Percentiles rank a stretch among this genome's conserved stretches.
phyloP scores from a whole-genome alignment of 2,329 filamentous ascomycete species.

The Huntiella decipiens region DNA sequence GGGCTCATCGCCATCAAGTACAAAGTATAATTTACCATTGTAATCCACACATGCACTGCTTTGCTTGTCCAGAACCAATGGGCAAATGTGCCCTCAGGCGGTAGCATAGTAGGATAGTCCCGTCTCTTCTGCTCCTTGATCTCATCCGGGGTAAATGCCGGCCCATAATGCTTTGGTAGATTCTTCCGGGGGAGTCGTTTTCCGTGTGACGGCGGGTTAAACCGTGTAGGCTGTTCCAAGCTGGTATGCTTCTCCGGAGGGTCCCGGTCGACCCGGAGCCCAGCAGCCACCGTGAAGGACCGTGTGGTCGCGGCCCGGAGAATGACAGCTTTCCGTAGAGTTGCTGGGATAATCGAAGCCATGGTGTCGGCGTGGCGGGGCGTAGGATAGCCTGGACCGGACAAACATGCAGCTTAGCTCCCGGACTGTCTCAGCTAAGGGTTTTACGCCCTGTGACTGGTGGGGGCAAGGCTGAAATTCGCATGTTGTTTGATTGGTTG shows the following conservation, averaged over 20 bases:
- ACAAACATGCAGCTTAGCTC: no score
- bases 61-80: conserved; percentile 70
- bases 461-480: no score
- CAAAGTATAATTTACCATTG: conserved; percentile 41
- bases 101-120: conserved; percentile 78
- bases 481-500: no score
- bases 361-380: no score
- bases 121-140: conserved; percentile 43
- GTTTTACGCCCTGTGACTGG: no score
- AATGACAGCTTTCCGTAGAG: neutral
- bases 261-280: no score
- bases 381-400: no score
- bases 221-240: conserved; percentile 73
- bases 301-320: neutral
- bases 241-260: conserved; percentile 38
- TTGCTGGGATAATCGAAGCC: no score
- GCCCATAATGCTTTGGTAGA: conserved; percentile 54
- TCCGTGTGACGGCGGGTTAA: conserved; percentile 82
- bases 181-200: conserved; percentile 40
- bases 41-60: conserved; percentile 62
- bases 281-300: no score
- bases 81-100: conserved; percentile 61
- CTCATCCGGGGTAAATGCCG: conserved; percentile 47
- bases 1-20: no score
- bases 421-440: no score